A percentile compares a stretch with the other conserved stretches of the same genome.
Conservation (phyloP, 1,284 basidiomycete genomes). For the Pseudozyma pruni region DNA sequence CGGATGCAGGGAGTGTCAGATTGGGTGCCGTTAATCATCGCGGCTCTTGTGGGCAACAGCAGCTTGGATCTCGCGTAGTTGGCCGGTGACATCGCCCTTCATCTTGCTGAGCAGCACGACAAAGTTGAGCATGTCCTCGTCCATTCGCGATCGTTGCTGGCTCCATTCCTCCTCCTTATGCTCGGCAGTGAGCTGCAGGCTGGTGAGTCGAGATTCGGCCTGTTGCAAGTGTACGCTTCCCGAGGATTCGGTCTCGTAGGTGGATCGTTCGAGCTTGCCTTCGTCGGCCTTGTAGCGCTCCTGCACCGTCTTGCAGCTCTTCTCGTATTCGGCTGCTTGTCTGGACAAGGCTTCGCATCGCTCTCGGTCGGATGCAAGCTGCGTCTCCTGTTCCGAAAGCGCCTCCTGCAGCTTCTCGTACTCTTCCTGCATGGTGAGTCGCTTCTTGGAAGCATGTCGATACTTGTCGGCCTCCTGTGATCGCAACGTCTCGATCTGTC, state of each 20-base stretch:
- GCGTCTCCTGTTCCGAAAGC: slow-evolving; percentile 38
- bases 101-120: slow-evolving; percentile 52
- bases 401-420: slow-evolving; percentile 49
- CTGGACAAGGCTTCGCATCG: slow-evolving; percentile 30
- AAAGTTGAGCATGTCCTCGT: slow-evolving; percentile 55
- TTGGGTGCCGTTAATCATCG: slow-evolving; percentile 27
- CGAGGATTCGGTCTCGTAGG: slow-evolving; percentile 47
- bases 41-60: slow-evolving; percentile 49
- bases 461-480: slow-evolving; percentile 46
- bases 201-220: slow-evolving; percentile 43
- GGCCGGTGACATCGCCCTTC: slow-evolving; percentile 48
- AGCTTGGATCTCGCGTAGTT: slow-evolving; percentile 49
- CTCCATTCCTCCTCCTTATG: slow-evolving; percentile 51
- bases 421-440: slow-evolving; percentile 52
- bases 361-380: slow-evolving; percentile 38
- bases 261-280: slow-evolving; percentile 43
- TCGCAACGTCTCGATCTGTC: slow-evolving; percentile 45
- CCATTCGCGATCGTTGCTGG: slow-evolving; percentile 44
- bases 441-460: slow-evolving; percentile 48
- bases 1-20: slow-evolving; percentile 1
- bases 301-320: slow-evolving; percentile 51
- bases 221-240: slow-evolving; percentile 48
- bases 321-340: slow-evolving; percentile 48
- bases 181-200: slow-evolving; percentile 44
- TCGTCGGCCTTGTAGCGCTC: slow-evolving; percentile 51